Conservation (phyloP, 495 filamentous ascomycete genomes). For the Podospora sp. region DNA sequence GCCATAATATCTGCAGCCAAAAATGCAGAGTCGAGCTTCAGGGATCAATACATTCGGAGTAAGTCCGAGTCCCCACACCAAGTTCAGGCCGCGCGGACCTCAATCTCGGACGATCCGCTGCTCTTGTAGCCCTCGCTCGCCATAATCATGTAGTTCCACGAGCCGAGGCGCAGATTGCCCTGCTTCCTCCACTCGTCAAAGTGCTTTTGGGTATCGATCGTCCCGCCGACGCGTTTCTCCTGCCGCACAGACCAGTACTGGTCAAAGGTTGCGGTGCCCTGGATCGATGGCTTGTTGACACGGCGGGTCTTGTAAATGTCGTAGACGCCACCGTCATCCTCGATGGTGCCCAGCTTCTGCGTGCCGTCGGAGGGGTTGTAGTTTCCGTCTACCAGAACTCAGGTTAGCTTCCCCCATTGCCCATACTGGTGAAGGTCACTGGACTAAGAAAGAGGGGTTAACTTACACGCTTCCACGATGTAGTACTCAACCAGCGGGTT, state of each 20-base stretch:
- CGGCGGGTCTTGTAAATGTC: slow-evolving; percentile 63
- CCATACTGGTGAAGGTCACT: too few relatives aligned
- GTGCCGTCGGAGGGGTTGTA: slow-evolving; percentile 53
- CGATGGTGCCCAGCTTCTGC: slow-evolving; percentile 55
- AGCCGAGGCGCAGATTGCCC: slow-evolving; percentile 48
- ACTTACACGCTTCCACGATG: slow-evolving; percentile 60
- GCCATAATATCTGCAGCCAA: background rate
- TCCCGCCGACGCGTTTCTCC: slow-evolving; percentile 40
- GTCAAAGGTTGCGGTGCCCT: slow-evolving; percentile 60
- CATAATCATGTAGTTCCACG: slow-evolving; percentile 58
- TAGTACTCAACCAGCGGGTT: slow-evolving; percentile 68
- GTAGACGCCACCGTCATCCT: slow-evolving; percentile 62
- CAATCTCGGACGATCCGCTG: slow-evolving; percentile 42
- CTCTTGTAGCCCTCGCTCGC: slow-evolving; percentile 51
- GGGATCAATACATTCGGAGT: too few relatives aligned
- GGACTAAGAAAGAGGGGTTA: too few relatives aligned
- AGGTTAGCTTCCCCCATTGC: too few relatives aligned
- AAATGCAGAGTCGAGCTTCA: background rate
- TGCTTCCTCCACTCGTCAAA: slow-evolving; percentile 54
- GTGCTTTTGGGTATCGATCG: slow-evolving; percentile 48
- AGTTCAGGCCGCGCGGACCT: slow-evolving; percentile 28
- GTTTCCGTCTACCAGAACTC: slow-evolving; percentile 37
- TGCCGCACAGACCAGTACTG: slow-evolving; percentile 64
- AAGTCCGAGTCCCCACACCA: too few relatives aligned
- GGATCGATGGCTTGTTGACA: slow-evolving; percentile 60